Conservation (phyloP, 164 flowering plant species). For the Magnolia sinica region DNA sequence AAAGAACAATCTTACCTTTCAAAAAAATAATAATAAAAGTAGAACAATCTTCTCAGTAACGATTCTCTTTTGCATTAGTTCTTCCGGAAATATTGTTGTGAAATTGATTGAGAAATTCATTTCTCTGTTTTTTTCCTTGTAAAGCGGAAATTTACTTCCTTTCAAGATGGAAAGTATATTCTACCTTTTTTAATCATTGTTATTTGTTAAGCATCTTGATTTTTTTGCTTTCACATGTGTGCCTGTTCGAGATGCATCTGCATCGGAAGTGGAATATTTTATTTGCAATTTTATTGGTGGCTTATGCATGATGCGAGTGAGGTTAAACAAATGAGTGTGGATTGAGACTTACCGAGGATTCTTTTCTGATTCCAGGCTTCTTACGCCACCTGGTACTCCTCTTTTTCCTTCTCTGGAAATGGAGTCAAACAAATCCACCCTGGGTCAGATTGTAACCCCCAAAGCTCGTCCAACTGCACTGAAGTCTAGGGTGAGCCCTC, state of each 20-base stretch:
- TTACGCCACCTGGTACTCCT: slow-evolving; percentile 91
- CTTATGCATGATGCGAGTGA: background rate
- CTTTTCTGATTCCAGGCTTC: slow-evolving; percentile 62
- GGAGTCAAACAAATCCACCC: slow-evolving; percentile 52
- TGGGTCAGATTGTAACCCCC: slow-evolving; percentile 49
- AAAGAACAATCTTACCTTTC: too few relatives aligned
- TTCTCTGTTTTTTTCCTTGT: background rate
- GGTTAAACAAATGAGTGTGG: background rate
- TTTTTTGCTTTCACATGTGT: background rate
- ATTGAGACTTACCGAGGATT: background rate
- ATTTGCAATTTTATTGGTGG: background rate
- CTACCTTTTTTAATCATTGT: background rate
- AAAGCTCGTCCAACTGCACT: slow-evolving; percentile 51
- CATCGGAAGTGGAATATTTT: background rate
- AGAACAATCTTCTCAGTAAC: too few relatives aligned
- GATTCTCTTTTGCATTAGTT: too few relatives aligned
- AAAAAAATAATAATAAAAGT: too few relatives aligned
- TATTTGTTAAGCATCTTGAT: background rate
- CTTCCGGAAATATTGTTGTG: background rate
- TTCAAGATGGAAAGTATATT: background rate
- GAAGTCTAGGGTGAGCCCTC: slow-evolving; percentile 57
- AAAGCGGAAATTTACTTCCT: background rate
- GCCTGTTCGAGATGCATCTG: background rate
- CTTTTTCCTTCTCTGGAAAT: slow-evolving; percentile 75
- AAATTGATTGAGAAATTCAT: background rate